Conservation (phyloP, 2,329 filamentous ascomycete species). For the Ceratocystis colombiana region DNA sequence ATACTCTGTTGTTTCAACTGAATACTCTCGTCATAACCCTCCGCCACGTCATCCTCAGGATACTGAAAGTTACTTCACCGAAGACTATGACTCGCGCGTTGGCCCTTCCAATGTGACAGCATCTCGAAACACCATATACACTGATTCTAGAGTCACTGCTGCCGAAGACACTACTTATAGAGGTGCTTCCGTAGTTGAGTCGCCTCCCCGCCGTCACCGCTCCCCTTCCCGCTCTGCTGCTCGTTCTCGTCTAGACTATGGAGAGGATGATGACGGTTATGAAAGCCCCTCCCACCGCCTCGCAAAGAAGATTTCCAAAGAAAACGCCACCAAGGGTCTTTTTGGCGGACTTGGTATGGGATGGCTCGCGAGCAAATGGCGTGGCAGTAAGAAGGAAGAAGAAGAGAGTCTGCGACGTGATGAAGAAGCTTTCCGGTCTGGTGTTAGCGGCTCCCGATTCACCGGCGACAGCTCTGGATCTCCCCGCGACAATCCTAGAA, state of each 20-base stretch:
- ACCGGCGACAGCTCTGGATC: conserved; percentile 54
- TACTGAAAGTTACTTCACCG: conserved; percentile 44
- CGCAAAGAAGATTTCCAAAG: conserved; percentile 19
- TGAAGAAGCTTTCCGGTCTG: conserved; percentile 48
- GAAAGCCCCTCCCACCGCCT: conserved; percentile 51
- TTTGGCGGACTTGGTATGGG: conserved; percentile 56
- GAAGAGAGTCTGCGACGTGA: conserved; percentile 37
- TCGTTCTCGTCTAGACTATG: conserved; percentile 34
- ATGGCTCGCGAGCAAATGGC: conserved; percentile 57
- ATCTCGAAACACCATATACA: conserved; percentile 23
- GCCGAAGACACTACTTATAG: conserved; percentile 21
- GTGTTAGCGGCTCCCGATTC: conserved; percentile 53
- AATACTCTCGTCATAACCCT: conserved; percentile 39
- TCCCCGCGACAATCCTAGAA: conserved; percentile 28
- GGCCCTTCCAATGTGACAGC: conserved; percentile 21
- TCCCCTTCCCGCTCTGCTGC: conserved; percentile 29
- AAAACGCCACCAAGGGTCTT: conserved; percentile 44
- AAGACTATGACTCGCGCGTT: conserved; percentile 49
- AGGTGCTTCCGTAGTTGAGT: conserved; percentile 17
- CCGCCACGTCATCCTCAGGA: conserved; percentile 34
- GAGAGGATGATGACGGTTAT: conserved; percentile 25
- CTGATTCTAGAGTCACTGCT: conserved; percentile 21
- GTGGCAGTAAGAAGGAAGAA: conserved; percentile 43
- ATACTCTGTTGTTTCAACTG: conserved; percentile 53
- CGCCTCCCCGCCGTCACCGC: conserved; percentile 20